Percentiles rank a stretch among this genome's conserved stretches.
Conservation (phyloP, 345 rosid genomes). For the Bretschneidera sinensis region DNA sequence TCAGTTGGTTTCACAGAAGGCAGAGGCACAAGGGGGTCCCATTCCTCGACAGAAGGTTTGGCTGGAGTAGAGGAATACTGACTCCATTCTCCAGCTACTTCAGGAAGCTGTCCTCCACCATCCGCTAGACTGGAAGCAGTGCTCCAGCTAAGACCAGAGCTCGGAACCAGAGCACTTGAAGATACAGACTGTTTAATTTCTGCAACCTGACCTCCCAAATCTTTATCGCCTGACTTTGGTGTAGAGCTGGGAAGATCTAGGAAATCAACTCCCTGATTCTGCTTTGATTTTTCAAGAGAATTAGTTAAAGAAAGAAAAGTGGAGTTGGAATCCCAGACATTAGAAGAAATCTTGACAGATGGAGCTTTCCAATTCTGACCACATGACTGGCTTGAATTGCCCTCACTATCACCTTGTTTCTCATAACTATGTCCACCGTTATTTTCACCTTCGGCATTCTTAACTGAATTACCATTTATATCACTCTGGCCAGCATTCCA, state of each 20-base stretch:
- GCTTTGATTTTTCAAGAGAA: conserved; percentile 37
- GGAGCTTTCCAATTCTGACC: conserved; percentile 39
- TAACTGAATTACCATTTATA: conserved; percentile 19
- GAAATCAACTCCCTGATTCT: conserved; percentile 41
- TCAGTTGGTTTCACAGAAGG: conserved; percentile 46
- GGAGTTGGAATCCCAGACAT: conserved; percentile 33
- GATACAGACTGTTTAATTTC: conserved; percentile 47
- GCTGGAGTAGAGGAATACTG: conserved; percentile 34
- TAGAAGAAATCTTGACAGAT: conserved; percentile 20
- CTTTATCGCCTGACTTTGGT: conserved; percentile 41
- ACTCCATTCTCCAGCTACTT: conserved; percentile 53
- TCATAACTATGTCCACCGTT: conserved; percentile 17
- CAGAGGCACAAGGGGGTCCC: conserved; percentile 46
- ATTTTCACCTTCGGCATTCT: conserved; percentile 17
- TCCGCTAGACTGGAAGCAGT: conserved; percentile 58
- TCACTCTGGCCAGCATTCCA: conserved; percentile 20
- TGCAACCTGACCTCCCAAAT: conserved; percentile 38
- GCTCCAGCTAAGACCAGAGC: conserved; percentile 72
- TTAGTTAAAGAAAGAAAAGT: conserved; percentile 32
- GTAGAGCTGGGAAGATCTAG: conserved; percentile 44
- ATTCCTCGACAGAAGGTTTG: conserved; percentile 37
- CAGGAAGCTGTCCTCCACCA: conserved; percentile 51
- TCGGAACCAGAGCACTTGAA: conserved; percentile 42
- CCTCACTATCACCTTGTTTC: conserved; percentile 37
- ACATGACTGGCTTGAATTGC: conserved; percentile 34